A percentile compares a stretch with the other conserved stretches of the same genome.
phyloP scores from a whole-genome alignment of 371 early-diverging fungal species.

The Haplosporangium sp. region DNA sequence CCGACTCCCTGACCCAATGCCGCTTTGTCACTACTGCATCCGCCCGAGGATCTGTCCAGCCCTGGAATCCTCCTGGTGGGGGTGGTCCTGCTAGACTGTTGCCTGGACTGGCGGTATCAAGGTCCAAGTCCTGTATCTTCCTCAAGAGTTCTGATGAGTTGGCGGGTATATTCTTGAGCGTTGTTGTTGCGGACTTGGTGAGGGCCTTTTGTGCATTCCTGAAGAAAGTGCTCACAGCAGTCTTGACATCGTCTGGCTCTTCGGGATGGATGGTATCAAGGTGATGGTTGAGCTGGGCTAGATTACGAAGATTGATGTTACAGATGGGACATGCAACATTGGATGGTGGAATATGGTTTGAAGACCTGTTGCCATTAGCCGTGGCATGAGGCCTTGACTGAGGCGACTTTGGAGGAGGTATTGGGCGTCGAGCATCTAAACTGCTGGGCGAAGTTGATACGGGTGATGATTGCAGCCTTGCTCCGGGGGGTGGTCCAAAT shows the following conservation, averaged over 20 bases:
- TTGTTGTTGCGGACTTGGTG: constrained; percentile 42
- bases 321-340: constrained; percentile 45
- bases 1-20: constrained; percentile 47
- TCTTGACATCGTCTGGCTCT: constrained; percentile 51
- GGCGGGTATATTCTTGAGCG: constrained; percentile 57
- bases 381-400: constrained; percentile 18
- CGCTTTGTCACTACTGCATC: constrained; percentile 45
- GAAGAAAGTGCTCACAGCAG: constrained; percentile 43
- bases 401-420: constrained; percentile 38
- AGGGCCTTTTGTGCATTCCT: constrained; percentile 51
- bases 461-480: constrained; percentile 9
- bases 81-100: constrained; percentile 40
- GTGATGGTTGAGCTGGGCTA: constrained; percentile 48
- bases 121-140: constrained; percentile 48
- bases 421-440: constrained; percentile 7
- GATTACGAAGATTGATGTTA: constrained; percentile 35
- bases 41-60: constrained; percentile 51
- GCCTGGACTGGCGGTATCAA: constrained; percentile 37
- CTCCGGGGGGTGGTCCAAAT: constrained; percentile 34
- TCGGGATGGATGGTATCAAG: constrained; percentile 48
- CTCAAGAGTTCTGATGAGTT: constrained; percentile 52
- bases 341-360: neutral
- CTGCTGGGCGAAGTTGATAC: constrained; percentile 6
- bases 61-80: constrained; percentile 36
- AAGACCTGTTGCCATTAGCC: neutral